Evolutionary conservation across 2,329 filamentous ascomycete species (phyloP).

Genomic region (Fusarium scirpi): DNA sequence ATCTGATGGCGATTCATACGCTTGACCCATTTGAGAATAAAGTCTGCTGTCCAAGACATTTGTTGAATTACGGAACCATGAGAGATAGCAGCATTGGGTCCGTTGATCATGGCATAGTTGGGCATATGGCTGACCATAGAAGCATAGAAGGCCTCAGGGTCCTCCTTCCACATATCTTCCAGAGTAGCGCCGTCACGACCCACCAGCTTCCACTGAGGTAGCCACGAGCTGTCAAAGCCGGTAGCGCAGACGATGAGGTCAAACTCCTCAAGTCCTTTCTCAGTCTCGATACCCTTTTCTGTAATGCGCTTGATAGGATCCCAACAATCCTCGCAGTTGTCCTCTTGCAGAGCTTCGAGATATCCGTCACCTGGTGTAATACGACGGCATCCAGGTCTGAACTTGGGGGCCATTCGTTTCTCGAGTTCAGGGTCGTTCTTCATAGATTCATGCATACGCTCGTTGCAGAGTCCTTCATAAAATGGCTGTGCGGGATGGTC

Average conservation of each 20-base stretch:
- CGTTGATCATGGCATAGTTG: constrained; percentile 6
- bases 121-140: neutral
- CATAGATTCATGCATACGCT: constrained; percentile 11
- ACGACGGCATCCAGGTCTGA: neutral
- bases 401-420: neutral
- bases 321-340: neutral
- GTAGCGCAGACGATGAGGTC: constrained; percentile 14
- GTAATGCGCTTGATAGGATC: neutral
- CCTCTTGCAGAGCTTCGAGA: constrained; percentile 5
- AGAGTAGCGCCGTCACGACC: neutral
- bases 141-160: constrained; percentile 7
- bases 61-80: constrained; percentile 4
- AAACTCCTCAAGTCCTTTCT: neutral
- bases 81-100: neutral
- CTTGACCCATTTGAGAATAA: constrained; percentile 14
- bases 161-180: constrained; percentile 1
- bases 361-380: constrained; percentile 11
- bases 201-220: neutral
- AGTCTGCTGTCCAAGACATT: constrained; percentile 4
- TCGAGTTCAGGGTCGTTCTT: constrained; percentile 2
- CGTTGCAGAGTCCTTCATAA: constrained; percentile 5
- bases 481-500: constrained; percentile 5
- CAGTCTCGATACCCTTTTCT: neutral
- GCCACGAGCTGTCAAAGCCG: constrained; percentile 7
- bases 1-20: constrained; percentile 8